Conservation (phyloP, 331 rosid species). For the Quercus tomentella region DNA sequence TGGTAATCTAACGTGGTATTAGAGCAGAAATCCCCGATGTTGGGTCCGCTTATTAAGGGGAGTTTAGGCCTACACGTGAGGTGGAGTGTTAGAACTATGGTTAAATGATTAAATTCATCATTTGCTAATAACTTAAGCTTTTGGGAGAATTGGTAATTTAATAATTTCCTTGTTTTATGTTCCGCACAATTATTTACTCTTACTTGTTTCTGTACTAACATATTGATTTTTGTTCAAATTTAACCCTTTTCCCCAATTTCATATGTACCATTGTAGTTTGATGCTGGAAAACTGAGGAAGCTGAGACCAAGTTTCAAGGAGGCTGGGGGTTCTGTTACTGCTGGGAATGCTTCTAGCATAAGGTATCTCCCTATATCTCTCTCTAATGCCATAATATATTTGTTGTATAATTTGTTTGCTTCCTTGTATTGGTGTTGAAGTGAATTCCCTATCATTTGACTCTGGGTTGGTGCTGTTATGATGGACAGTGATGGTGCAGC, state of each 20-base stretch:
- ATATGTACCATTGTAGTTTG: constrained; percentile 51
- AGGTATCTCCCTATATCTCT: constrained; percentile 44
- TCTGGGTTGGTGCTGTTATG: constrained; percentile 27
- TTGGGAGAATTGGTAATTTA: no score
- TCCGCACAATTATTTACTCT: background rate
- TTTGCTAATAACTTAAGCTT: no score
- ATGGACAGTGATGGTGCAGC: constrained; percentile 85
- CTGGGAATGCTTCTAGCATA: constrained; percentile 92
- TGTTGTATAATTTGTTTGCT: background rate
- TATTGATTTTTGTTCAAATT: no score
- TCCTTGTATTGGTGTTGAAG: constrained; percentile 4
- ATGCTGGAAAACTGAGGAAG: constrained; percentile 74
- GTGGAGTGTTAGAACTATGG: no score
- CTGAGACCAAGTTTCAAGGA: constrained; percentile 84
- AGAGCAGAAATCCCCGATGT: no score
- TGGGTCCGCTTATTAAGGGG: no score
- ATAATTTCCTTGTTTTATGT: background rate
- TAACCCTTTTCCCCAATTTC: background rate
- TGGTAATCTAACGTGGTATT: no score
- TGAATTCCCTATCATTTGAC: constrained; percentile 12
- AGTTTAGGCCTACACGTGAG: no score
- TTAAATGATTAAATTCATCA: no score
- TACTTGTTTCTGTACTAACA: no score
- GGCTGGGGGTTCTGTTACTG: constrained; percentile 89
- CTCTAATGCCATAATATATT: background rate